phyloP scores from a whole-genome alignment of 176 grass and related monocot genomes.

The Avena sativa region DNA sequence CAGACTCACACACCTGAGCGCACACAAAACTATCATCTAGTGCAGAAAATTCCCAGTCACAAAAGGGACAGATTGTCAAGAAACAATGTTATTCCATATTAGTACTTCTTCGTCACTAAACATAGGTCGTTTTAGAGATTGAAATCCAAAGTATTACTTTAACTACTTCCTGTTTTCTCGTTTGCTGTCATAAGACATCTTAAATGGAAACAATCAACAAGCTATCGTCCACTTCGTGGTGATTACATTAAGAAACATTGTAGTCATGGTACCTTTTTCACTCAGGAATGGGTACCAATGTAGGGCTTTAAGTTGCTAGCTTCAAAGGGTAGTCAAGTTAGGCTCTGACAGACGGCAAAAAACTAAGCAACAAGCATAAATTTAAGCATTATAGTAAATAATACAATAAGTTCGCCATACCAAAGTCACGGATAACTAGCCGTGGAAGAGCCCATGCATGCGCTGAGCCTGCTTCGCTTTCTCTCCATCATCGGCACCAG shows the following conservation, averaged over 20 bases:
- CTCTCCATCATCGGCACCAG: constrained; percentile 63
- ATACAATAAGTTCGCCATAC: constrained; percentile 41
- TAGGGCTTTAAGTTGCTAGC: not conserved
- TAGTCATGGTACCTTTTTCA: not conserved
- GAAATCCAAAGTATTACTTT: constrained; percentile 13
- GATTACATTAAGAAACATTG: not conserved
- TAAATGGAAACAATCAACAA: not conserved
- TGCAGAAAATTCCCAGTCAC: not conserved
- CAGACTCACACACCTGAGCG: not conserved
- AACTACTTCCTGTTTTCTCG: not conserved
- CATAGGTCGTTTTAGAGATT: constrained; percentile 2
- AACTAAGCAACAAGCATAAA: not conserved
- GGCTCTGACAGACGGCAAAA: not conserved
- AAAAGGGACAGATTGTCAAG: not conserved
- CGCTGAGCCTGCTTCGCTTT: constrained; percentile 64
- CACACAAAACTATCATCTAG: constrained; percentile 14
- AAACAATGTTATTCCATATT: not conserved
- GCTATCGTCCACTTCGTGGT: not conserved
- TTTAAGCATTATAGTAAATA: not conserved
- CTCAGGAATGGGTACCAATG: not conserved
- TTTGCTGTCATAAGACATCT: not conserved
- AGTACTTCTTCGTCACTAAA: not conserved
- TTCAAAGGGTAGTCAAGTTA: not conserved
- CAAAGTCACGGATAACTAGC: constrained; percentile 74
- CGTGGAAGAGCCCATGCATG: constrained; percentile 71